phyloP scores from a whole-genome alignment of 1,139 yeast species.

The Yamadazyma trypodendri region DNA sequence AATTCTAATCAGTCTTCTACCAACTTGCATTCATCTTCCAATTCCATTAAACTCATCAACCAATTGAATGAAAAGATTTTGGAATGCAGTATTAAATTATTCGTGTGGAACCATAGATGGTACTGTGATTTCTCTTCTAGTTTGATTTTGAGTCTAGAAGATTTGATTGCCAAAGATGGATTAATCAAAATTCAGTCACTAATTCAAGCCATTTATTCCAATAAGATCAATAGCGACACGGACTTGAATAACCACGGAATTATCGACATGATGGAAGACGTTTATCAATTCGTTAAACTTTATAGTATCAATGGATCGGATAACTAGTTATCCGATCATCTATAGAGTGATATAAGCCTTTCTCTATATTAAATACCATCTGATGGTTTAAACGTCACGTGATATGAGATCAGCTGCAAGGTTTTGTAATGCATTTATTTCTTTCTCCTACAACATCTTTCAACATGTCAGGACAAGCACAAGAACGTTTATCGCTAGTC shows the following conservation, averaged over 20 bases:
- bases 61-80: slow-evolving; percentile 61
- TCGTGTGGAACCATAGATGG: slow-evolving; percentile 98
- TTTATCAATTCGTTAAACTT: slow-evolving; percentile 48
- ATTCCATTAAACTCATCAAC: slow-evolving; percentile 33
- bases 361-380: no score
- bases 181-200: slow-evolving; percentile 72
- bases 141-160: slow-evolving; percentile 53
- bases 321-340: slow-evolving; percentile 26
- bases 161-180: slow-evolving; percentile 74
- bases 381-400: slow-evolving; percentile 6
- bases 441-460: not conserved
- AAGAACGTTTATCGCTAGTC: slow-evolving; percentile 7
- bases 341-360: not conserved
- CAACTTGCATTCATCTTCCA: slow-evolving; percentile 28
- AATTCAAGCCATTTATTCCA: slow-evolving; percentile 69
- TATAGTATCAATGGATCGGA: slow-evolving; percentile 46
- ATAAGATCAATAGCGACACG: slow-evolving; percentile 23
- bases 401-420: slow-evolving; percentile 10
- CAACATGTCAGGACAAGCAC: slow-evolving; percentile 7
- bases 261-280: slow-evolving; percentile 55
- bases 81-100: slow-evolving; percentile 69
- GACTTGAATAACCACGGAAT: slow-evolving; percentile 49
- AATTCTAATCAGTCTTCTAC: slow-evolving; percentile 23
- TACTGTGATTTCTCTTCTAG: slow-evolving; percentile 83
- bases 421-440: not conserved